A percentile compares a stretch with the other conserved stretches of the same genome.
Conservation (phyloP, 2,329 filamentous ascomycete genomes). For the Colletotrichum eleusines region DNA sequence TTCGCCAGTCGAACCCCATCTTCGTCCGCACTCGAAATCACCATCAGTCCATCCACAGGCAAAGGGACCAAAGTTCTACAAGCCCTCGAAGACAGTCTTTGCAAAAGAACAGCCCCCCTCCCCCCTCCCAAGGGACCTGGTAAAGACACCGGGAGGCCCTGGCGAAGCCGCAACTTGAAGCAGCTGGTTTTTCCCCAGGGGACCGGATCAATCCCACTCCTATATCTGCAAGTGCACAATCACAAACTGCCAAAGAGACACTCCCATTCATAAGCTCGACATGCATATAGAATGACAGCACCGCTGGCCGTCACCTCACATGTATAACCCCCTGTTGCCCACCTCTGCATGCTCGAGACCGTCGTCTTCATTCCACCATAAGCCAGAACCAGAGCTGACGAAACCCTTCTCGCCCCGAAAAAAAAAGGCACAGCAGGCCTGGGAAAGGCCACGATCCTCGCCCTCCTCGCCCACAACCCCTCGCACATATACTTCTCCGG, state of each 20-base stretch:
- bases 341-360: background rate
- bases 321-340: background rate
- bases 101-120: too few species aligned
- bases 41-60: too few species aligned
- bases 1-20: background rate
- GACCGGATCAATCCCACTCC: background rate
- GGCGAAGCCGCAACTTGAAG: background rate
- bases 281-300: background rate
- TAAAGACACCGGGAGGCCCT: background rate
- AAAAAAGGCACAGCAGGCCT: slow-evolving; percentile 39
- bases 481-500: slow-evolving; percentile 67
- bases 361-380: background rate
- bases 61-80: background rate
- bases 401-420: background rate
- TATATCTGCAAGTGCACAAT: background rate
- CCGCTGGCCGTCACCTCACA: too few species aligned
- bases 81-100: background rate
- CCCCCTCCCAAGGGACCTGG: background rate
- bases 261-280: background rate
- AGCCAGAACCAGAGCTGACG: background rate
- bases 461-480: slow-evolving; percentile 55
- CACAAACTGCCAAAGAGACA: background rate
- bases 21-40: background rate
- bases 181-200: background rate
- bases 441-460: slow-evolving; percentile 29